Percentiles rank a stretch among this genome's conserved stretches.
These are phyloP conservation scores for Colletotrichum lupini DNA, from an alignment of 2,329 filamentous ascomycete species.

Conservation along the genomic window DNA sequence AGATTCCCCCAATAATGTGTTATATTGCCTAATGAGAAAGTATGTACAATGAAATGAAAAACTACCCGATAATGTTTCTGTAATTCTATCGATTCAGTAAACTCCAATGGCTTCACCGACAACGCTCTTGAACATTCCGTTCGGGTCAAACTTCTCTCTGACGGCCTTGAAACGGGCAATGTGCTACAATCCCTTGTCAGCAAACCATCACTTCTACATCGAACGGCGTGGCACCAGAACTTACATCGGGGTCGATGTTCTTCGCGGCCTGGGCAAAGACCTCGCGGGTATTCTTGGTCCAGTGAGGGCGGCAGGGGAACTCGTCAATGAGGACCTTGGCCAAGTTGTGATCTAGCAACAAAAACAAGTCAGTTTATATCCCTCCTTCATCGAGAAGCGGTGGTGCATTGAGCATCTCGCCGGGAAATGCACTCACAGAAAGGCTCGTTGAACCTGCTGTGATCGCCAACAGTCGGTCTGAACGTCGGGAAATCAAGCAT, in stretches of 20 bases:
- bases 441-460: slow-evolving; percentile 59
- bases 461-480: slow-evolving; percentile 56
- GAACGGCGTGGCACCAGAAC: slow-evolving; percentile 2
- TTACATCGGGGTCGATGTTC: slow-evolving; percentile 58
- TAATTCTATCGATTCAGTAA: slow-evolving; percentile 40
- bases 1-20: neutral
- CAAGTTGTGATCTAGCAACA: slow-evolving; percentile 51
- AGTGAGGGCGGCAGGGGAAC: slow-evolving; percentile 63
- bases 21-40: neutral
- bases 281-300: slow-evolving; percentile 64
- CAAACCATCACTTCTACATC: too few species aligned
- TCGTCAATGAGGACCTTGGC: slow-evolving; percentile 59
- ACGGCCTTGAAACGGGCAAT: slow-evolving; percentile 59
- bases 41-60: neutral
- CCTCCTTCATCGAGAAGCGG: neutral
- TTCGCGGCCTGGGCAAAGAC: slow-evolving; percentile 56
- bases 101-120: slow-evolving; percentile 61
- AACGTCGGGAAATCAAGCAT: slow-evolving; percentile 66
- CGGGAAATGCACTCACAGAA: slow-evolving; percentile 53
- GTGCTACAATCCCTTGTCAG: slow-evolving; percentile 41
- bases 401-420: neutral
- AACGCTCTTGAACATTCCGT: slow-evolving; percentile 58
- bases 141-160: slow-evolving; percentile 59
- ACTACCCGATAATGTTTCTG: neutral
- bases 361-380: neutral